Evolutionary conservation across 257 asterid genomes (phyloP), one percentile per base, ranked within the genome.

Genomic region (Plectranthus barbatus): DNA sequence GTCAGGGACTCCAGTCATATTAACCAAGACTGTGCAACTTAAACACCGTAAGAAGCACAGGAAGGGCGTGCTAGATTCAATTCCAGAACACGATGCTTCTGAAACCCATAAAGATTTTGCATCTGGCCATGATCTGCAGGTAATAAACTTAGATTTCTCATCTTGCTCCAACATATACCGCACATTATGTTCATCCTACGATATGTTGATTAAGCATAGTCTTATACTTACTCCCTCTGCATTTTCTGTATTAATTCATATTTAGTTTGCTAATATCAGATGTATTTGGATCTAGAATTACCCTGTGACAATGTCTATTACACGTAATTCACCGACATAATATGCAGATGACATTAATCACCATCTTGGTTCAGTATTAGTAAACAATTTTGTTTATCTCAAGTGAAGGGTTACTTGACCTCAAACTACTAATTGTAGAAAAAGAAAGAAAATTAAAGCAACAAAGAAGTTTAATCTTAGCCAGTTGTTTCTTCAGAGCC

Each of bases 21-120:
- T 91, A 37, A 86, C 95, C 48, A 83, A 86, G 85, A 83, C 76
- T 46, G 58, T 88, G 82, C 96, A 79, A 70, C 76, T 88, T 67
- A 79, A 67, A 67, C 76, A 45, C 54, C 76, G 86, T 13, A 88
- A 84, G 78, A 88, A 84, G 81, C 86, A 77, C 4, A 74, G 85
- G 19, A 84, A 77, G 75, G 85, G 79, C 23, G 56, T 60, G 78
- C 59, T 88, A 0, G 82, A 85, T 75, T 74, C 92, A 10, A 88
- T 86, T 59, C 96, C 96, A 1, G 95, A 91, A 75, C 52, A 74
- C 46, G 85, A 77, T 39, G 74, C 79, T 53, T 57, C 79, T 31
- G 87, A 60, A 58, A 64, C 77, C 12, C 81, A 65, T 50, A 78
- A 81, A 65, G 82, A 79, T 46, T 64, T 34, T 72, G 71, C 74